Percentiles rank a stretch among this genome's conserved stretches.
Evolutionary conservation across 2,329 filamentous ascomycete genomes (phyloP).

Genomic region (Diaporthe citri): DNA sequence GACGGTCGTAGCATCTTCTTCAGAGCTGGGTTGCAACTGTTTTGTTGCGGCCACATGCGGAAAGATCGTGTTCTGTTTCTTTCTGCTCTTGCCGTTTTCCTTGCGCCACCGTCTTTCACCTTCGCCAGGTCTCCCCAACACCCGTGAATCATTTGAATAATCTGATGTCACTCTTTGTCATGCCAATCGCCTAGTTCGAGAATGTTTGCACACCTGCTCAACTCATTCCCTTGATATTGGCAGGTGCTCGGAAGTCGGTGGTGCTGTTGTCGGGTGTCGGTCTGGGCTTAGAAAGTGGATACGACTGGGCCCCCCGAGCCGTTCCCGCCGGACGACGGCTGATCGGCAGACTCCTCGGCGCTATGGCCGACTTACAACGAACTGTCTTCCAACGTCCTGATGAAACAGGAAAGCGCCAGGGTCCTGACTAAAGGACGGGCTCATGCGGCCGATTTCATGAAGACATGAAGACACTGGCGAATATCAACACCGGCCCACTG

Average conservation of each 20-base stretch:
- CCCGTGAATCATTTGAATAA: conserved; percentile 4
- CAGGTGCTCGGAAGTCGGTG: conserved; percentile 27
- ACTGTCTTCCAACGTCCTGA: neutral
- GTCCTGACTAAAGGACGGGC: neutral
- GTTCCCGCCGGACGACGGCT: conserved; percentile 22
- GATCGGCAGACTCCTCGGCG: conserved; percentile 16
- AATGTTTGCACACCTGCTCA: conserved; percentile 6
- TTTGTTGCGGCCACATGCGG: neutral
- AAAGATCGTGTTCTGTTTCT: neutral
- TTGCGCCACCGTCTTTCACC: neutral
- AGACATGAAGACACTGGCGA: neutral
- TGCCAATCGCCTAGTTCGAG: conserved; percentile 21
- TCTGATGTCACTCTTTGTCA: conserved; percentile 29
- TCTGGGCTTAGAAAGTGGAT: conserved; percentile 16
- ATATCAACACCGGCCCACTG: neutral
- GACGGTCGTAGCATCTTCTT: too few relatives aligned
- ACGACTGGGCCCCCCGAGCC: conserved; percentile 7
- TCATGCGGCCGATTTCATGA: neutral
- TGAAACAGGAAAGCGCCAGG: neutral
- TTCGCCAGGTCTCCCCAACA: neutral
- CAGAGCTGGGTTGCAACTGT: neutral
- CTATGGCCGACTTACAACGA: neutral
- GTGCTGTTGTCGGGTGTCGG: conserved; percentile 24
- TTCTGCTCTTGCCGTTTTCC: neutral
- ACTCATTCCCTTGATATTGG: neutral